Conservation (phyloP, 2,329 filamentous ascomycete species). For the Orbilia javanica region DNA sequence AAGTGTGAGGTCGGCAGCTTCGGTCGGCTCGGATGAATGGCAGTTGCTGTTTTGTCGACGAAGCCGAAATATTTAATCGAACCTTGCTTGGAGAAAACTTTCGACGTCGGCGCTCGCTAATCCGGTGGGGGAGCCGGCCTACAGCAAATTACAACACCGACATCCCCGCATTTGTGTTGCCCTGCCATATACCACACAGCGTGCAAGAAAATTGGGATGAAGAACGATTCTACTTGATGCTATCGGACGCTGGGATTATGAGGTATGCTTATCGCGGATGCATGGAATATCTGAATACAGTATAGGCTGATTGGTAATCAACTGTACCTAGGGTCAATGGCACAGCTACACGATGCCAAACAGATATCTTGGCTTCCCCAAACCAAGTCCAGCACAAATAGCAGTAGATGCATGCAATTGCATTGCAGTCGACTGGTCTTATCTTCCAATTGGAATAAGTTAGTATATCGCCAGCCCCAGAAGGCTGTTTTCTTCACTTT, state of each 20-base stretch:
- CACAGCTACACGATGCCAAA: background rate
- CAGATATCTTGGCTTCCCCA: background rate
- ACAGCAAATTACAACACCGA: conserved; percentile 31
- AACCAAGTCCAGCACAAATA: background rate
- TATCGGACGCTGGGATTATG: background rate
- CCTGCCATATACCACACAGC: background rate
- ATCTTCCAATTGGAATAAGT: conserved; percentile 9
- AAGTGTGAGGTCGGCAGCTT: conserved; percentile 31
- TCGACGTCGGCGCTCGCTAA: conserved; percentile 12
- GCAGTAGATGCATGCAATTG: background rate
- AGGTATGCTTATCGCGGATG: background rate
- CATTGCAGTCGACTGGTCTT: background rate
- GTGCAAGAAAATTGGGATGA: background rate
- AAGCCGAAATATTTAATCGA: conserved; percentile 21
- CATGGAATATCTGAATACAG: too few species aligned
- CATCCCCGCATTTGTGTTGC: conserved; percentile 18
- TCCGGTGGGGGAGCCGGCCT: conserved; percentile 35
- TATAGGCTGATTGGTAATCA: background rate
- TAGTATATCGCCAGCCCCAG: background rate
- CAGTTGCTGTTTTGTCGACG: conserved; percentile 22
- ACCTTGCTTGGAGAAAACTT: conserved; percentile 32
- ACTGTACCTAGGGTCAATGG: background rate
- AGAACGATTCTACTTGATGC: background rate
- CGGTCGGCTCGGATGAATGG: conserved; percentile 57
- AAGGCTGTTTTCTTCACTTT: conserved; percentile 11